A percentile compares a stretch with the other conserved stretches of the same genome.
Conservation (phyloP, 352 stramenopile genomes). For the Bremia lactucae region DNA sequence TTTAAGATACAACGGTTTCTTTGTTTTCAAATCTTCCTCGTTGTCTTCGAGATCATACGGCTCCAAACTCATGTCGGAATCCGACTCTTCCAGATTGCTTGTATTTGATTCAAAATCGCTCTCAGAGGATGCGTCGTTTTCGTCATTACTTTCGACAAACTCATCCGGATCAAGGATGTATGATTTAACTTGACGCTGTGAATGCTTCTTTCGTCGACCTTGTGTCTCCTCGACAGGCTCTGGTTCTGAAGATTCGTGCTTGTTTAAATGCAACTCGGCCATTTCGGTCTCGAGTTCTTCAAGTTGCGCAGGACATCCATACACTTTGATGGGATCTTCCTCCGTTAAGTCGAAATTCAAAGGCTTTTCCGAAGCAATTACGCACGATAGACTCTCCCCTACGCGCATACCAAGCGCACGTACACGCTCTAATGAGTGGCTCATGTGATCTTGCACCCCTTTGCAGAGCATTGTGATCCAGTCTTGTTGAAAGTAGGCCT, state of each 20-base stretch:
- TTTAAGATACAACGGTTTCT: slow-evolving; percentile 61
- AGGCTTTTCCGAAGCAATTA: slow-evolving; percentile 49
- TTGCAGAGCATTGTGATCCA: slow-evolving; percentile 64
- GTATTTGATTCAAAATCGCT: slow-evolving; percentile 12
- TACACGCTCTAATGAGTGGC: slow-evolving; percentile 44
- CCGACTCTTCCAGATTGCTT: slow-evolving; percentile 27
- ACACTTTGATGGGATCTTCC: slow-evolving; percentile 31
- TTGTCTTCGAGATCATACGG: slow-evolving; percentile 59
- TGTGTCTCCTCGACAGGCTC: neutral
- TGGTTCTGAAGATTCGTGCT: neutral
- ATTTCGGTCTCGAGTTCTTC: slow-evolving; percentile 16
- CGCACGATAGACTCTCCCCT: slow-evolving; percentile 45
- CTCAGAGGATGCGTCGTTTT: slow-evolving; percentile 9
- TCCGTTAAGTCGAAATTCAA: slow-evolving; percentile 47
- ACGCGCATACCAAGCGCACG: slow-evolving; percentile 58
- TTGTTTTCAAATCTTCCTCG: slow-evolving; percentile 49
- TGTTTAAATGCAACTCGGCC: slow-evolving; percentile 7
- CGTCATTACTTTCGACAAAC: slow-evolving; percentile 45
- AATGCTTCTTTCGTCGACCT: slow-evolving; percentile 5
- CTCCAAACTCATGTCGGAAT: slow-evolving; percentile 61
- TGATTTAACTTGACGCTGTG: slow-evolving; percentile 11
- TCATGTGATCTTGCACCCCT: slow-evolving; percentile 66
- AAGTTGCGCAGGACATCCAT: slow-evolving; percentile 15
- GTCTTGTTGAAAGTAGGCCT: slow-evolving; percentile 25
- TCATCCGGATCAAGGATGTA: slow-evolving; percentile 46